Evolutionary conservation across 257 asterid genomes (phyloP).

Genomic region (Nicotiana noctiflora): DNA sequence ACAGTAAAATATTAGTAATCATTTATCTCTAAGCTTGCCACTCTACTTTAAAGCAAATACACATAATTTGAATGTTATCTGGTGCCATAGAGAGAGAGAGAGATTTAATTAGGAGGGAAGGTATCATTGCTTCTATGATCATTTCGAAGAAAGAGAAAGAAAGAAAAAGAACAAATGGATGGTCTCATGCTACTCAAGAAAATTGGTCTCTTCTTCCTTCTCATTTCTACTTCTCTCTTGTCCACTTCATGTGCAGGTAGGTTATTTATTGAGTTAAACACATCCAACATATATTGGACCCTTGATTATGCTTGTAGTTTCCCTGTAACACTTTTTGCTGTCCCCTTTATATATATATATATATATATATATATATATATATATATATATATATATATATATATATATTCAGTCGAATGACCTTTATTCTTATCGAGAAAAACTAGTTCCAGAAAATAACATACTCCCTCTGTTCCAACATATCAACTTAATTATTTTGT

Average conservation of each 20-base stretch:
- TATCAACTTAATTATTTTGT: too few species aligned
- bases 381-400: too few species aligned
- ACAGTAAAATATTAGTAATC: slow-evolving; percentile 21
- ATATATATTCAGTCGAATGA: too few species aligned
- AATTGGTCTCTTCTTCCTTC: slow-evolving; percentile 48
- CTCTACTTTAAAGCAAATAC: background rate
- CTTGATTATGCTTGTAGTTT: too few species aligned
- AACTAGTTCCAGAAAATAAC: too few species aligned
- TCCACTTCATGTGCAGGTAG: slow-evolving; percentile 67
- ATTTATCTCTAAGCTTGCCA: slow-evolving; percentile 20
- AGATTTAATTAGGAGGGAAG: background rate
- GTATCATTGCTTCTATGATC: slow-evolving; percentile 14
- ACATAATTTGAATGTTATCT: slow-evolving; percentile 2
- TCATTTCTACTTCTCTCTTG: slow-evolving; percentile 49
- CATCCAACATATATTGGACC: too few species aligned
- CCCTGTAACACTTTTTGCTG: background rate
- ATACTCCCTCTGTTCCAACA: too few species aligned
- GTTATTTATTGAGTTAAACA: background rate
- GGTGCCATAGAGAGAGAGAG: slow-evolving; percentile 19
- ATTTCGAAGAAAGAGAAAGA: slow-evolving; percentile 13
- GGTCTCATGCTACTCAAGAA: slow-evolving; percentile 41
- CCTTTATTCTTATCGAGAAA: too few species aligned
- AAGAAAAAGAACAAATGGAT: slow-evolving; percentile 15
- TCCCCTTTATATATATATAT: background rate
- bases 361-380: too few species aligned